These are phyloP conservation scores for Xanthoconium purpureum DNA, from an alignment of 768 basidiomycete species.

Conservation along the genomic window DNA sequence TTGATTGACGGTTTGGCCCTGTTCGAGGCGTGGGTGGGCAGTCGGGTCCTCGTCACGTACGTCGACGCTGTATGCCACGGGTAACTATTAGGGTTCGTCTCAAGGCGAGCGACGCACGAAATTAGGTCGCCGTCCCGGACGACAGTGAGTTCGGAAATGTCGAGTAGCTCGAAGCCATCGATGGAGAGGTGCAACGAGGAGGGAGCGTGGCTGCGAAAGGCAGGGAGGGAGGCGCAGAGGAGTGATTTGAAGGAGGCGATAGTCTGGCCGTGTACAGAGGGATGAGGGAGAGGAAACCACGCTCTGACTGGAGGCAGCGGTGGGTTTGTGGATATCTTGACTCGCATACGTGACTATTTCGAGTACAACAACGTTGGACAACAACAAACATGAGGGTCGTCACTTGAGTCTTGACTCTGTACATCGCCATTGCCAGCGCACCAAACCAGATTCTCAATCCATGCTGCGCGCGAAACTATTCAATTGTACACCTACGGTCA, in stretches of 20 bases:
- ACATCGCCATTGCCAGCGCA: no score
- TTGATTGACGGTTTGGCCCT: neutral
- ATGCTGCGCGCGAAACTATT: no score
- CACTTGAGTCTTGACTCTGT: no score
- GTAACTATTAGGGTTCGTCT: neutral
- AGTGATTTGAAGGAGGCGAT: slow-evolving; percentile 17
- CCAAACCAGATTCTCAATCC: no score
- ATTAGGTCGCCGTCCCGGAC: slow-evolving; percentile 30
- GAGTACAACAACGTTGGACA: neutral
- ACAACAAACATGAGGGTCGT: no score
- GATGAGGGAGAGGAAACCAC: slow-evolving; percentile 43
- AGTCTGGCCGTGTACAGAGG: neutral
- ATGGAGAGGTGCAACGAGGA: slow-evolving; percentile 19
- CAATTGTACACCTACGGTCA: no score
- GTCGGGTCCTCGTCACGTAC: neutral
- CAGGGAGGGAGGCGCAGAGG: slow-evolving; percentile 17
- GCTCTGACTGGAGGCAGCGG: slow-evolving; percentile 50
- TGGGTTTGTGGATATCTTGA: slow-evolving; percentile 45
- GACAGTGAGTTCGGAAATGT: slow-evolving; percentile 24
- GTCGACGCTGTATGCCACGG: slow-evolving; percentile 15
- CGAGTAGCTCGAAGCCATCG: slow-evolving; percentile 30
- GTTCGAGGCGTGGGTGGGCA: no score
- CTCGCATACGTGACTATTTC: slow-evolving; percentile 31
- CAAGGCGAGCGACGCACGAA: slow-evolving; percentile 12
- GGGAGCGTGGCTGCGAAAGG: neutral